Base-by-base conservation (phyloP, 805 yeast genomes). In the Scheffersomyces ergatensis region DNA sequence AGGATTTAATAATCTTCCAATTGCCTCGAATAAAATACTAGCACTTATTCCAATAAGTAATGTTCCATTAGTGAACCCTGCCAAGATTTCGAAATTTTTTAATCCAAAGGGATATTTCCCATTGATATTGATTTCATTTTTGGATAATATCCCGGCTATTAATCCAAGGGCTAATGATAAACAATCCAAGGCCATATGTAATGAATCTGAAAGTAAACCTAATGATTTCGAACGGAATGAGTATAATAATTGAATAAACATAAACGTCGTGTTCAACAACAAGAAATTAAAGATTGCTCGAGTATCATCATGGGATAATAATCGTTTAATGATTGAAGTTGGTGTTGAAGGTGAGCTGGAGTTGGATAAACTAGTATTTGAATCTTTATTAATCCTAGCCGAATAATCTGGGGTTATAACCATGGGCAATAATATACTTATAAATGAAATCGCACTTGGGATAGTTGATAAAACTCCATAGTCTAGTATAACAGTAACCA, bases 101-200 rank as follows among this genome's bases (percentile, higher is more conserved):
- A 92, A 68, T 0, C 96, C 97, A 67, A 88, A 89, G 1, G 98
- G 97, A 56, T 77, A 92, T 38, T 77, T 74, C n/a, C 82, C 74
- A 43, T 77, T 77, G 4, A 86, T 76, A 37, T 70, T 60, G 34
- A 67, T 55, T 41, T 48, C 74, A 49, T 47, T 66, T 48, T 55
- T 70, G 43, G 71, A 63, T 15, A 65, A 63, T 12, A 79, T 74
- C 17, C 95, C 87, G 0, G 99, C 99, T 19, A 92, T 72, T 2
- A 93, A 68, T 0, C 99, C 99, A 23, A 93, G 76, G 2, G 93
- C 80, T 40, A 93, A 68, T 0, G 98, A 95, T 0, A 89, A 76
- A 60, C 99, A 93, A 62, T 93, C 99, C 41, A 93, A 71, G 2
- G 95, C 85, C 99, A 93, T 93, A 62, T 93, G 99, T 38, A 93